Conservation (phyloP, 2,329 filamentous ascomycete genomes). For the Claviceps pusilla region DNA sequence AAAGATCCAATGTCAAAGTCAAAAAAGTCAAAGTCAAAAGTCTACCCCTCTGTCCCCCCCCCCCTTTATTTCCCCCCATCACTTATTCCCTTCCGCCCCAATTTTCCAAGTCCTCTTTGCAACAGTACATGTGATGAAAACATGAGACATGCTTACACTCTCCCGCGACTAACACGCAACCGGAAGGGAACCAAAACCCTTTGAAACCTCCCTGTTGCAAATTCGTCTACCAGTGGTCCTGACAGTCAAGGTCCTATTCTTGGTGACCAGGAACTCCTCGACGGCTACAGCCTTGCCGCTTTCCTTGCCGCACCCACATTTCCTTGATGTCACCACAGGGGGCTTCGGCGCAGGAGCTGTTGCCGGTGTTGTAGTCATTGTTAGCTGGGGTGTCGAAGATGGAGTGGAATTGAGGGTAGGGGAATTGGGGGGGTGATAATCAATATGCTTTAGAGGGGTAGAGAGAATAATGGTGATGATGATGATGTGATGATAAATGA, state of each 20-base stretch:
- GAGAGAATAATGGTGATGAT: too few species aligned
- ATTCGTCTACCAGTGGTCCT: conserved; percentile 5
- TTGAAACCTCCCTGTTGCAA: too few species aligned
- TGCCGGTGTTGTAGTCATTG: conserved; percentile 22
- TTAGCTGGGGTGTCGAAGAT: not conserved
- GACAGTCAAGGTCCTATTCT: conserved; percentile 29
- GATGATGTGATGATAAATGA: too few species aligned
- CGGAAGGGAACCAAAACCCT: too few species aligned
- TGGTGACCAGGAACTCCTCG: conserved; percentile 30
- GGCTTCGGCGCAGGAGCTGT: conserved; percentile 26
- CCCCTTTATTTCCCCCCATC: not conserved
- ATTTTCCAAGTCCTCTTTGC: not conserved
- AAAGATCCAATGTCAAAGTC: too few species aligned
- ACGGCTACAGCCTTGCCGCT: conserved; percentile 32
- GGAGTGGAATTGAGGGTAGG: too few species aligned
- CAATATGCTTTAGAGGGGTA: too few species aligned
- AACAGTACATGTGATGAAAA: not conserved
- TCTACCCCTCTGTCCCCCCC: too few species aligned
- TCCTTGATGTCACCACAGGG: conserved; percentile 35
- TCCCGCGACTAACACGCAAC: not conserved
- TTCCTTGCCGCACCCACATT: conserved; percentile 30
- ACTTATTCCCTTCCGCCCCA: too few species aligned
- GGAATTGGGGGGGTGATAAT: too few species aligned
- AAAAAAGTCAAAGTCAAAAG: too few species aligned
- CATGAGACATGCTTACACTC: not conserved